These are phyloP conservation scores for Pseudozyma sp. DNA, from an alignment of 1,284 basidiomycete genomes.

Conservation along the genomic window DNA sequence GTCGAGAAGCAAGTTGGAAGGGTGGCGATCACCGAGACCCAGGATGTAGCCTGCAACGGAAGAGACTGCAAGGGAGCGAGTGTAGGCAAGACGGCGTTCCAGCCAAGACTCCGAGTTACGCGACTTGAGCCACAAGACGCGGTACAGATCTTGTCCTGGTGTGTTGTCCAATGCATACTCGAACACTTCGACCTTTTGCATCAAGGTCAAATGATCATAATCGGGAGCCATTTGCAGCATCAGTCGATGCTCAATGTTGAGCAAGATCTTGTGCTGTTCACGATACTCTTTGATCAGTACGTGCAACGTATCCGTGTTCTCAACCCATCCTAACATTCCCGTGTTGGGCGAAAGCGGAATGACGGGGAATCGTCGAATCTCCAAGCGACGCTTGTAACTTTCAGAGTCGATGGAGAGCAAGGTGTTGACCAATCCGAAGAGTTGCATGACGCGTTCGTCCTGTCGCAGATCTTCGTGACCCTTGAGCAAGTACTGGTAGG, in stretches of 20 bases:
- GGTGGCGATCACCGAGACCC: conserved; percentile 97
- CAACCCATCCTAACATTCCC: conserved; percentile 94
- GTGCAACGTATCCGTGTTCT: conserved; percentile 97
- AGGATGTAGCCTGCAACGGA: conserved; percentile 79
- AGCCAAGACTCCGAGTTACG: conserved; percentile 97
- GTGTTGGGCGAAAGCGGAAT: conserved; percentile 97
- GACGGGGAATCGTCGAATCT: conserved; percentile 92
- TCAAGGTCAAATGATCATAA: conserved; percentile 91
- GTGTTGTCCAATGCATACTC: conserved; percentile 99
- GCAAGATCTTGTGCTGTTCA: conserved; percentile 80
- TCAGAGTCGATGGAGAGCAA: conserved; percentile 91
- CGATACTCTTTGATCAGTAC: conserved; percentile 84
- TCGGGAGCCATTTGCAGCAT: conserved; percentile 99
- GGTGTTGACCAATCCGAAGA: conserved; percentile 97
- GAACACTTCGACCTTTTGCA: conserved; percentile 99
- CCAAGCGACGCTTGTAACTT: conserved; percentile 94
- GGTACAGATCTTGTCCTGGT: conserved; percentile 97
- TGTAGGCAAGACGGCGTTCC: conserved; percentile 95
- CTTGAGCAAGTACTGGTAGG: conserved; percentile 94
- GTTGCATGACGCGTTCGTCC: conserved; percentile 99
- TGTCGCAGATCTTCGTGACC: conserved; percentile 99
- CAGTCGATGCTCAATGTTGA: conserved; percentile 97
- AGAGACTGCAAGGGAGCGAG: conserved; percentile 82
- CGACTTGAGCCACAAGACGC: conserved; percentile 96
- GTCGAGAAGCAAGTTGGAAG: conserved; percentile 93